Evolutionary conservation across 768 basidiomycete species (phyloP), one percentile per base, ranked within the genome.

Genomic region (Rickenella mellea): DNA sequence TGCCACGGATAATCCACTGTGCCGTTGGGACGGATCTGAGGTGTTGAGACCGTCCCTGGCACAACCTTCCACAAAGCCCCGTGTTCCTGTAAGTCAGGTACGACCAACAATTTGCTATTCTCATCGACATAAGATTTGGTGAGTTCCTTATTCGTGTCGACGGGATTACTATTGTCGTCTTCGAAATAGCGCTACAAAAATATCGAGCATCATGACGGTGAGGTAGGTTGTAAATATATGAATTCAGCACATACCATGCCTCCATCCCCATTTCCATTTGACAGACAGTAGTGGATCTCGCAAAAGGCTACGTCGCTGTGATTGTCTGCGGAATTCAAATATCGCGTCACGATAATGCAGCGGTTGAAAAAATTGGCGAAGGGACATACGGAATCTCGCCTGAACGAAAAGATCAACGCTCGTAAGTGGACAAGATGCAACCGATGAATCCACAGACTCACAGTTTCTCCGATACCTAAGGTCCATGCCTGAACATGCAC

Each of bases 401-500:
- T n/a, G n/a, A n/a, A n/a, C n/a, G n/a, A n/a, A n/a, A n/a, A n/a
- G n/a, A n/a, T n/a, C n/a, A n/a, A n/a, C n/a, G n/a, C n/a, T n/a
- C n/a, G n/a, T n/a, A n/a, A n/a, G n/a, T n/a, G n/a, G n/a, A n/a
- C n/a, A n/a, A n/a, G n/a, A n/a, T n/a, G n/a, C n/a, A n/a, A n/a
- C n/a, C n/a, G n/a, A n/a, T n/a, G n/a, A n/a, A n/a, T n/a, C n/a
- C n/a, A n/a, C n/a, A n/a, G n/a, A n/a, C n/a, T 24, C 38, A 51
- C 50, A 21, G 48, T 49, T 42, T 47, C 51, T 19, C 49, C 50
- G 8, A 55, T n/a, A 9, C 54, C 54, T 24, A 49, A 36, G n/a
- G 58, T 58, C 58, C 58, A 59, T 15, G 47, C 39, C 31, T 59
- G 58, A 15, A 58, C 51, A 31, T 59, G 58, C 20, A 40, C 46